Evolutionary conservation across 2,329 filamentous ascomycete species (phyloP).

Genomic region (Pyrenophora seminiperda): DNA sequence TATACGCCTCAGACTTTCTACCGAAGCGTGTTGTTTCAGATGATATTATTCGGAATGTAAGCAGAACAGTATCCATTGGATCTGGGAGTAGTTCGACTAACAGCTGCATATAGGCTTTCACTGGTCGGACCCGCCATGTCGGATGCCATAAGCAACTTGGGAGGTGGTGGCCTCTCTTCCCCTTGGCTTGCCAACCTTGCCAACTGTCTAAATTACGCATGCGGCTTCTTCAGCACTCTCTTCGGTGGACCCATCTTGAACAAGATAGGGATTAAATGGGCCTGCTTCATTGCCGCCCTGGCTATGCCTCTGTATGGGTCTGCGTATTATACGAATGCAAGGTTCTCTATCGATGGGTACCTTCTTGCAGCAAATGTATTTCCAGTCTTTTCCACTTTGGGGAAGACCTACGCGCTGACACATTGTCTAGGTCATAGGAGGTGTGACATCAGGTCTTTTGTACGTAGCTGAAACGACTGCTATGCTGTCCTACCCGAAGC

Average conservation of each 20-base stretch:
- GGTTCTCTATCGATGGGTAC: slow-evolving; percentile 7
- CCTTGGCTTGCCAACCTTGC: slow-evolving; percentile 19
- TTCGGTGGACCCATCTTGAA: slow-evolving; percentile 17
- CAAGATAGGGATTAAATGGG: slow-evolving; percentile 17
- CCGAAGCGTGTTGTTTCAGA: slow-evolving; percentile 15
- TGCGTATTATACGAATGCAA: slow-evolving; percentile 15
- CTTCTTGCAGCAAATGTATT: slow-evolving; percentile 13
- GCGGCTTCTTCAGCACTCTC: slow-evolving; percentile 16
- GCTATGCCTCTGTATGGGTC: slow-evolving; percentile 14
- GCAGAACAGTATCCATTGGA: not conserved
- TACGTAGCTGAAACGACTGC: slow-evolving; percentile 19
- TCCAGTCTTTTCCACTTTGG: not conserved
- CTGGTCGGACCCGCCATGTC: slow-evolving; percentile 17
- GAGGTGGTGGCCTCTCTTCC: slow-evolving; percentile 14
- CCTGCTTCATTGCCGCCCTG: slow-evolving; percentile 15
- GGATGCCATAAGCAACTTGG: slow-evolving; percentile 16
- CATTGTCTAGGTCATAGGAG: slow-evolving; percentile 9
- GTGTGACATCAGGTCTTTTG: slow-evolving; percentile 8
- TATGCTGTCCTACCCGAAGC: slow-evolving; percentile 16
- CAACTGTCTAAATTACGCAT: slow-evolving; percentile 11
- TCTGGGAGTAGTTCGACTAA: not conserved
- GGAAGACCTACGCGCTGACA: not conserved
- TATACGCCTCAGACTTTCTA: slow-evolving; percentile 7
- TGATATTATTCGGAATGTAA: slow-evolving; percentile 17
- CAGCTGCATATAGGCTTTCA: slow-evolving; percentile 4